Evolutionary conservation across 2,329 filamentous ascomycete species (phyloP).

Genomic region (Penicillium vulpinum): DNA sequence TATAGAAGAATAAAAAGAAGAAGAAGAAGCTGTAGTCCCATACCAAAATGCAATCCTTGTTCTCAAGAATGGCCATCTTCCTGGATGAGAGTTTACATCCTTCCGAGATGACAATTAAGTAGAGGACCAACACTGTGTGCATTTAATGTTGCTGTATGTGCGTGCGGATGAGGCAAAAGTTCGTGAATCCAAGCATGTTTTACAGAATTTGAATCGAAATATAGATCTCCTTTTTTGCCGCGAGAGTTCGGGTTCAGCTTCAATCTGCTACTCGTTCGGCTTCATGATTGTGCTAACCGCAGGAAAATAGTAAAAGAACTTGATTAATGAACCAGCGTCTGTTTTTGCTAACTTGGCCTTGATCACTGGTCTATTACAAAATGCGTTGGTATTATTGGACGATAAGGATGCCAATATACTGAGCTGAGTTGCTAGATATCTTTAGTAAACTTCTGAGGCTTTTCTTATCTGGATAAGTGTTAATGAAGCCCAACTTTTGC

Average conservation of each 20-base stretch:
- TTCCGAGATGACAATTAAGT: constrained; percentile 81
- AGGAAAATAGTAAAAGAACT: not conserved
- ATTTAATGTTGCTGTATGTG: constrained; percentile 80
- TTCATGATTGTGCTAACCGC: not conserved
- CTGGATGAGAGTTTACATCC: constrained; percentile 73
- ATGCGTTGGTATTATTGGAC: not conserved
- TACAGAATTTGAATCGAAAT: constrained; percentile 79
- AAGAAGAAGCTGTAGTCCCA: constrained; percentile 91
- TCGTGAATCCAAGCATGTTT: constrained; percentile 87
- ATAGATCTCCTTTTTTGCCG: constrained; percentile 71
- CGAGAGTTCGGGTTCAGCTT: constrained; percentile 1
- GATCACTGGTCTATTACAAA: not conserved
- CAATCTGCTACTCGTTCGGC: not conserved
- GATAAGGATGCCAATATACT: not conserved
- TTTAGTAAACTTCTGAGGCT: not conserved
- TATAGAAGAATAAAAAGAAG: too few relatives aligned
- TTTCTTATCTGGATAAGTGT: not conserved
- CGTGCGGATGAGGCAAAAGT: constrained; percentile 80
- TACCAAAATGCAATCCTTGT: constrained; percentile 84
- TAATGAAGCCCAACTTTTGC: not conserved
- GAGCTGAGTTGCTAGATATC: not conserved
- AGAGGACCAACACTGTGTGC: constrained; percentile 80
- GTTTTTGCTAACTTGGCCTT: not conserved
- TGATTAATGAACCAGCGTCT: not conserved
- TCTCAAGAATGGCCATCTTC: constrained; percentile 76